Base-by-base conservation (phyloP, 2,329 filamentous ascomycete genomes). In the Cladophialophora exuberans region DNA sequence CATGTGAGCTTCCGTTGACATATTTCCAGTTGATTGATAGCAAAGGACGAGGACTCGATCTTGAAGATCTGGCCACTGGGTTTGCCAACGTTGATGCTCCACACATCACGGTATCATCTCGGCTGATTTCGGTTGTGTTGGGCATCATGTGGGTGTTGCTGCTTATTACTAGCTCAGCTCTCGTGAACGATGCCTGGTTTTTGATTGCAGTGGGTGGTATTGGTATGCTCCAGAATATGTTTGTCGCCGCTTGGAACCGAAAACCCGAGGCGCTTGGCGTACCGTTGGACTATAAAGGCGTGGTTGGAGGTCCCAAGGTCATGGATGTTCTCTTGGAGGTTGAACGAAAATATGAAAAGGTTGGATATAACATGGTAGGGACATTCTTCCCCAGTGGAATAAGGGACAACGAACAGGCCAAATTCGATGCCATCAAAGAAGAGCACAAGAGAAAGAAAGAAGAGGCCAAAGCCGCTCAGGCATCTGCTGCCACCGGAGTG, bases 161-260 rank as follows among this genome's bases (percentile, higher is more conserved):
- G 2, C 64, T 76, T 5, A 69, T 75, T 13, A 68, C 67, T 2
- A 69, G 67, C 2, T 60, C 70, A 0, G 72, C 70, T 0, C 39
- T 72, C 15, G 62, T 66, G 22, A 30, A 64, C 13, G 46, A 72
- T 26, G 65, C 67, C 1, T 75, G 72, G 71, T 72, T 64, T 43
- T 57, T 75, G 4, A 57, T 75, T 4, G 68, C 62, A 1, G 62
- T 74, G 6, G 73, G 73, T 2, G 65, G 63, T 6, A 60, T 74
- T 22, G 72, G 72, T 9, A 73, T 74, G 52, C 33, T 73, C 1
- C 71, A 75, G 44, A 75, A 73, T 49, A 62, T 69, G 11, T 63
- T 63, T 45, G 66, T 71, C 3, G 70, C 71, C 0, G 70, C 65
- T 6, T 60, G 56, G 33, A 56, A 61, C 22, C 64, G 70, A 3